Evolutionary conservation across 75 land plant genomes (phyloP), one percentile per base, ranked within the genome.

Genomic region (Adiantum capillusveneris): DNA sequence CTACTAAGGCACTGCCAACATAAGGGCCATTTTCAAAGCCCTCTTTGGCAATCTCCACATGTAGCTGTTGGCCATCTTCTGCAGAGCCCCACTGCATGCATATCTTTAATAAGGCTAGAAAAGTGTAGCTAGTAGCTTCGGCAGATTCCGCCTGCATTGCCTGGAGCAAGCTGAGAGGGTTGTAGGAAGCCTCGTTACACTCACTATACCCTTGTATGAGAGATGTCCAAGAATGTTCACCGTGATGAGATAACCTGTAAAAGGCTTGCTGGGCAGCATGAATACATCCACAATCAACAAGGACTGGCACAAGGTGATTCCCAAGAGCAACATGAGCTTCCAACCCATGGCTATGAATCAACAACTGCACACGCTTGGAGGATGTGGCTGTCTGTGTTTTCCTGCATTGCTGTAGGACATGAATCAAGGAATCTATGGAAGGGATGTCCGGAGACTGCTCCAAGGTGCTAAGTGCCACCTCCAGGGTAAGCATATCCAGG

Each of bases 41-140:
- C 25, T 22, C 45, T 51, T 79, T 73, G 3, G 79, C 73, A 42
- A 74, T 13, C 57, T 16, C 61, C 62, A 36, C 66, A 64, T 6
- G 44, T 63, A 14, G 36, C 16, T 7, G 57, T 11, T 26, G 31
- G 19, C 59, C 24, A 19, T 31, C 44, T 16, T n/a, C 57, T 2
- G 66, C 31, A 25, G 31, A 22, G 14, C 6, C 39, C 17, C 5
- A 17, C 22, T 46, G 2, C 17, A 17, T 46, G 50, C 50, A 46
- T 2, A n/a, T 17, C 22, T 46, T 46, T n/a, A 46, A 21, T 14
- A 46, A 17, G 22, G 17, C 50, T 17, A 6, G 22, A 6, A 46
- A 17, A 2, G 50, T 46, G 50, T 6, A 46, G 13, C 17, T 46
- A 21, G 43, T 41, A 14, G 43, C 50, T 18, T 6, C 50, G 14